These are phyloP conservation scores for Trichoderma endophyticum DNA, from an alignment of 2,329 filamentous ascomycete species.

Conservation along the genomic window DNA sequence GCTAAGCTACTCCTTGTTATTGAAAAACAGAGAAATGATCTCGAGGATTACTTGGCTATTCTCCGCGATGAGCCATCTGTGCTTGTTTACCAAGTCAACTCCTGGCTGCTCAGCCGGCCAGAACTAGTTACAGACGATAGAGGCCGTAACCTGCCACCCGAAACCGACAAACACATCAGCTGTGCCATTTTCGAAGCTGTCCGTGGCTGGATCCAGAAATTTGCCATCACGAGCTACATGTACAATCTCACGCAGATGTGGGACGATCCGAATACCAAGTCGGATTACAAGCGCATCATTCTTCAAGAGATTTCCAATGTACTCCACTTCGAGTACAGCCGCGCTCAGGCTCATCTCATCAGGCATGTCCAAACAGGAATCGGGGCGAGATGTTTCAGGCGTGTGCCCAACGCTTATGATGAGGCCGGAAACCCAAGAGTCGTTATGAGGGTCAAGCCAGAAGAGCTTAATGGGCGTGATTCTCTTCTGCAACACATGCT, in stretches of 20 bases:
- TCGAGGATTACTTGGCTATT: constrained; percentile 35
- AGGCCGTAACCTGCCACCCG: constrained; percentile 36
- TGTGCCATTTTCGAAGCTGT: constrained; percentile 39
- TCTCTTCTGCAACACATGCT: constrained; percentile 42
- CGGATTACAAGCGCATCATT: constrained; percentile 32
- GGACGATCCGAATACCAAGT: constrained; percentile 2
- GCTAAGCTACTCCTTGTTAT: neutral
- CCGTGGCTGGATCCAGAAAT: constrained; percentile 28
- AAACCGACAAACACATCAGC: constrained; percentile 43
- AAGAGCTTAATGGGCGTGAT: constrained; percentile 32
- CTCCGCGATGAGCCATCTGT: constrained; percentile 33
- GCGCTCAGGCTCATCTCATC: constrained; percentile 38
- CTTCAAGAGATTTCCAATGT: constrained; percentile 47
- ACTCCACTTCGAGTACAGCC: constrained; percentile 42
- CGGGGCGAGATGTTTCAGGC: constrained; percentile 42
- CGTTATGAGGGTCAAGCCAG: constrained; percentile 40
- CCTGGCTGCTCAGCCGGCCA: constrained; percentile 38
- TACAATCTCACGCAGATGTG: constrained; percentile 36
- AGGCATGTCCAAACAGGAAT: constrained; percentile 37
- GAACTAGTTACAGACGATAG: constrained; percentile 45
- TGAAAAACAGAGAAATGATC: neutral
- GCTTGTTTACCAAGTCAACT: constrained; percentile 34
- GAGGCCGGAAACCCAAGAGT: constrained; percentile 36
- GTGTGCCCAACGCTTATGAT: constrained; percentile 35
- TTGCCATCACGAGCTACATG: constrained; percentile 42